Conservation (phyloP, 2,329 filamentous ascomycete genomes). For the Emergomyces pasteurianus region DNA sequence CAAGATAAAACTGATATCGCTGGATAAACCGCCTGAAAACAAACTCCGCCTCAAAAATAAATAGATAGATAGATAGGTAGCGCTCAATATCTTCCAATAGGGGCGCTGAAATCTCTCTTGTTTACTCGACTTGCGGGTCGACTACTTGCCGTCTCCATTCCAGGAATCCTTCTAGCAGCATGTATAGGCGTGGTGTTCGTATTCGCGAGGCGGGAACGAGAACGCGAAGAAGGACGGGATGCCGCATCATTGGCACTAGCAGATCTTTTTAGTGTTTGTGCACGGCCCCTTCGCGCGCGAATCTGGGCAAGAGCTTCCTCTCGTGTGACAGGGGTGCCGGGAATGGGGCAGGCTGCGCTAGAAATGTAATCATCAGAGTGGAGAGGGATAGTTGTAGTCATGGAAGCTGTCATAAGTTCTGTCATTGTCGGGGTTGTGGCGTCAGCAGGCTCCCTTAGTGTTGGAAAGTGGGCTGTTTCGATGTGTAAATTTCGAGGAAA, state of each 20-base stretch:
- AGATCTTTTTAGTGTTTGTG: constrained; percentile 30
- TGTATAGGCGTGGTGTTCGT: constrained; percentile 6
- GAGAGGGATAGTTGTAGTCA: constrained; percentile 22
- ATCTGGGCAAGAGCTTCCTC: constrained; percentile 40
- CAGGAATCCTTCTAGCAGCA: constrained; percentile 21
- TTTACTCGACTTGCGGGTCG: constrained; percentile 13
- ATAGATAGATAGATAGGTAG: not conserved
- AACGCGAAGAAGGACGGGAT: constrained; percentile 17
- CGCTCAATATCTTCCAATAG: constrained; percentile 21
- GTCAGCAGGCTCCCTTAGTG: not conserved
- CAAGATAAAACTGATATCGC: not conserved
- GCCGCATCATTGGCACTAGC: constrained; percentile 28
- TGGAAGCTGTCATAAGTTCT: constrained; percentile 12
- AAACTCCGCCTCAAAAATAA: not conserved
- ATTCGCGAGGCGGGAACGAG: constrained; percentile 4
- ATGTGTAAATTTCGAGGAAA: not conserved
- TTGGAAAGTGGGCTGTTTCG: constrained; percentile 1
- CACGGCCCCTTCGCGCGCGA: constrained; percentile 34
- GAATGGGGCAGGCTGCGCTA: constrained; percentile 17
- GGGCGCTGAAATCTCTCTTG: constrained; percentile 27
- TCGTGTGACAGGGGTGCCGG: constrained; percentile 34
- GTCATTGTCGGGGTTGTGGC: not conserved
- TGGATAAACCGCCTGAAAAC: not conserved
- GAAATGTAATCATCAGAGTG: constrained; percentile 16
- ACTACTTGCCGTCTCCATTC: constrained; percentile 19